These are phyloP conservation scores for Fabrea salina DNA, from an alignment of 169 alveolate species.

Conservation along the genomic window DNA sequence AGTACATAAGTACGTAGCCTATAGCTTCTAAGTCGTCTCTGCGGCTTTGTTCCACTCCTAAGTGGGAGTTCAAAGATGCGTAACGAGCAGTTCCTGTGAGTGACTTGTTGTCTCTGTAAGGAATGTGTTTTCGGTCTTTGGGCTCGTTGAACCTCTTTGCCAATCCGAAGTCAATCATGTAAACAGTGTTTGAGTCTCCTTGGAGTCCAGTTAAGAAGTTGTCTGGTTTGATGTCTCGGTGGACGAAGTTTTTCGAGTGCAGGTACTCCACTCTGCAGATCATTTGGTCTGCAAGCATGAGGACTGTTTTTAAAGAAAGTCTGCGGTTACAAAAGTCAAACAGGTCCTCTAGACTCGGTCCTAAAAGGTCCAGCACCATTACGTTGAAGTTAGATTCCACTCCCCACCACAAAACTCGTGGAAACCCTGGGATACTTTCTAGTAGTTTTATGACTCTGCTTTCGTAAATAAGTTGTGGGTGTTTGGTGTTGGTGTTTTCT, in stretches of 20 bases:
- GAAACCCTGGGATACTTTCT: background rate
- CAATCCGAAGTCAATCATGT: slow-evolving; percentile 70
- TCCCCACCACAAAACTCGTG: too few species aligned
- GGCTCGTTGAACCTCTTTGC: slow-evolving; percentile 66
- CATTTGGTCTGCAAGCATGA: background rate
- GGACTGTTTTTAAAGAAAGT: too few species aligned
- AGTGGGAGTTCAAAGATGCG: slow-evolving; percentile 72
- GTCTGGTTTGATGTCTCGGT: slow-evolving; percentile 80
- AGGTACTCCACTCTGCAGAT: slow-evolving; percentile 62
- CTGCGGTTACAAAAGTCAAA: slow-evolving; percentile 38
- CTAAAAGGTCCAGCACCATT: slow-evolving; percentile 53
- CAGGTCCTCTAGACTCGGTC: slow-evolving; percentile 51
- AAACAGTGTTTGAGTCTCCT: slow-evolving; percentile 41
- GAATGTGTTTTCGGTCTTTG: slow-evolving; percentile 71
- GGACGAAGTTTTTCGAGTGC: slow-evolving; percentile 66
- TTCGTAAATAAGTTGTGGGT: slow-evolving; percentile 44
- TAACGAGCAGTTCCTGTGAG: slow-evolving; percentile 81
- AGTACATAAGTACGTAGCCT: slow-evolving; percentile 68
- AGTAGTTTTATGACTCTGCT: background rate
- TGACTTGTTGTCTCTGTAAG: slow-evolving; percentile 65
- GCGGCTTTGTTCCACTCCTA: too few species aligned
- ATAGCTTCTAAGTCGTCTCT: slow-evolving; percentile 81
- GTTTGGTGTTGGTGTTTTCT: slow-evolving; percentile 30
- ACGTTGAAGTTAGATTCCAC: too few species aligned
- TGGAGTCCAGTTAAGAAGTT: slow-evolving; percentile 67